These are phyloP conservation scores for Solanum raphanifolium DNA, from an alignment of 257 asterid species.

Conservation along the genomic window DNA sequence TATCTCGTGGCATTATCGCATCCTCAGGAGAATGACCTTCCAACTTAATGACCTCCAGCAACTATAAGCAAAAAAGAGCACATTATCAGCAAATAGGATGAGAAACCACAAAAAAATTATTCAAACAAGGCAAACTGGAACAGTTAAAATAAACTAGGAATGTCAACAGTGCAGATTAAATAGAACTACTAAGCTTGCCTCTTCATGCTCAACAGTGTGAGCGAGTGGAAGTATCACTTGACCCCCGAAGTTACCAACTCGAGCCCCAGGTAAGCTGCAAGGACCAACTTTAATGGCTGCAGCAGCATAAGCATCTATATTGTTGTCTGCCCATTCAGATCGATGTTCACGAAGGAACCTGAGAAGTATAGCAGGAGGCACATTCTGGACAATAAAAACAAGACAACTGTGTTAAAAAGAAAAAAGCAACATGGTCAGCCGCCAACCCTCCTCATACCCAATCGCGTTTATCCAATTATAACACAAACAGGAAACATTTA, in stretches of 20 bases:
- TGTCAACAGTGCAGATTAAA: not conserved
- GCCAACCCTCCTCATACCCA: not conserved
- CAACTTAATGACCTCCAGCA: conserved; percentile 81
- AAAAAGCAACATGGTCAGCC: not conserved
- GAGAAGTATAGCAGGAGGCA: conserved; percentile 81
- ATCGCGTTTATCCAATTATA: not conserved
- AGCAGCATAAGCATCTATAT: conserved; percentile 72
- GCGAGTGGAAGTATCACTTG: conserved; percentile 85
- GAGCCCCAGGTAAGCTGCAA: conserved; percentile 45
- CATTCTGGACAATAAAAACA: conserved; percentile 41
- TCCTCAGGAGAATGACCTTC: conserved; percentile 76
- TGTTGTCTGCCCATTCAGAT: conserved; percentile 92
- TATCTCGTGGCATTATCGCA: conserved; percentile 57
- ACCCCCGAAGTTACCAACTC: conserved; percentile 57
- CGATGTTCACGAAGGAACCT: conserved; percentile 82
- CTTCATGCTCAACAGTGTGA: conserved; percentile 84
- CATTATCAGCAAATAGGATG: not conserved
- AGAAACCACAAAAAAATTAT: not conserved
- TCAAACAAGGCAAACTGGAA: not conserved
- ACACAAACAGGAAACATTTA: not conserved
- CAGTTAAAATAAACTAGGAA: not conserved
- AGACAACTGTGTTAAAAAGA: not conserved
- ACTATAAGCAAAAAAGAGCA: conserved; percentile 25
- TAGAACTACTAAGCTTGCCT: conserved; percentile 37
- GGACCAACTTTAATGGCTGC: conserved; percentile 67